phyloP scores from a whole-genome alignment of 2,329 filamentous ascomycete genomes.

The Stagonosporopsis rhizophila region DNA sequence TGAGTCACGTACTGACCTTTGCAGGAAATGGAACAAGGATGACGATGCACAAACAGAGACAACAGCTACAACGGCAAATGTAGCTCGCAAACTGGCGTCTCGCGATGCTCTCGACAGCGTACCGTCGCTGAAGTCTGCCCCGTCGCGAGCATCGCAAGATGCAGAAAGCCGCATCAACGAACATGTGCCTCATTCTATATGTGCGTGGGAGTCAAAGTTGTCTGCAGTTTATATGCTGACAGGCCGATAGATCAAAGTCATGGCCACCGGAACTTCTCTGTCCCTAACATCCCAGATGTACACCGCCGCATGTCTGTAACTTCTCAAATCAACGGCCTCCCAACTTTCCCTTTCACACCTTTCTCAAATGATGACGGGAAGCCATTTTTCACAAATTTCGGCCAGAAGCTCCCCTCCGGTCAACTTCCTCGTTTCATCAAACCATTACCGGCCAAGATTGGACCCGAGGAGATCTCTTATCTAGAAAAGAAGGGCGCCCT shows the following conservation, averaged over 20 bases:
- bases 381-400: slow-evolving; percentile 56
- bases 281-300: slow-evolving; percentile 51
- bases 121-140: slow-evolving; percentile 39
- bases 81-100: slow-evolving; percentile 49
- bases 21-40: slow-evolving; percentile 54
- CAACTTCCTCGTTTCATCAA: slow-evolving; percentile 75
- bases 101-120: slow-evolving; percentile 48
- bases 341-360: slow-evolving; percentile 47
- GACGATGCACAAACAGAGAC: slow-evolving; percentile 43
- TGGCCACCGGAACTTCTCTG: slow-evolving; percentile 49
- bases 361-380: slow-evolving; percentile 38
- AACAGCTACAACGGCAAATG: slow-evolving; percentile 28
- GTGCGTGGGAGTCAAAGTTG: slow-evolving; percentile 54
- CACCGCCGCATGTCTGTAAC: slow-evolving; percentile 56
- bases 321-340: slow-evolving; percentile 43
- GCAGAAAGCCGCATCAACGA: slow-evolving; percentile 59
- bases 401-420: slow-evolving; percentile 53
- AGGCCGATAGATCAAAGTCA: slow-evolving; percentile 57
- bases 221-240: background rate
- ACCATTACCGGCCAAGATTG: slow-evolving; percentile 77
- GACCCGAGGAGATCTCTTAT: slow-evolving; percentile 82
- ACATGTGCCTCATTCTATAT: slow-evolving; percentile 70
- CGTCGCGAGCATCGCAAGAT: slow-evolving; percentile 51
- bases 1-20: slow-evolving; percentile 29
- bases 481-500: slow-evolving; percentile 84